Base-by-base conservation (phyloP, 345 rosid genomes). In the Euphorbia pulcherrima region DNA sequence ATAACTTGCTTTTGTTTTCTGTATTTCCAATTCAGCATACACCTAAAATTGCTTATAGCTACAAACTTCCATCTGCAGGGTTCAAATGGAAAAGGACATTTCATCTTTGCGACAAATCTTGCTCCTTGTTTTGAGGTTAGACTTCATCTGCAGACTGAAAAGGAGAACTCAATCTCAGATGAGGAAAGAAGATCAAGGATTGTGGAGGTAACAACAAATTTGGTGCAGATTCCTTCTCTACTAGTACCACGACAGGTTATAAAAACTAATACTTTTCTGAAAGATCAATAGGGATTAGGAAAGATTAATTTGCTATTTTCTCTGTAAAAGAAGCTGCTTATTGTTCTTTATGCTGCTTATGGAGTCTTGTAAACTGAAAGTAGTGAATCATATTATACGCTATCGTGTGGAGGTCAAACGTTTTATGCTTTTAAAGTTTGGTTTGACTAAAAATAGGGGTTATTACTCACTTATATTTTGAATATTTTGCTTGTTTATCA, bases 181-280 rank as follows among this genome's bases (percentile, higher is more conserved):
- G 55, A 73, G 66, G 89, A 91, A 70, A 80, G 82, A 29, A 77
- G 81, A 73, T 81, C 75, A 81, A 84, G 82, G 77, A 82, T 85
- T 68, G 37, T 83, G 48, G 99, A 94, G 77, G 90, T 94, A 74
- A 94, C 99, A 50, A 83, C 95, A 67, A 91, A 87, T 79, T 89
- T 94, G 96, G 92, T 86, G 81, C 96, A 82, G 78, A 91, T 94
- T 78, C 97, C 97, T 37, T 90, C 99, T 30, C 86, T 87, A 68
- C 90, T 96, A 66, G 87, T 96, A 53, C 99, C 99, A 71, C 87
- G 83, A 77, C 99, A 91, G 97, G 99, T 89, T 71, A 41, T 62
- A 54, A 58, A 30, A 65, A 40, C 46, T 54, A 6, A 3, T 44
- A 1, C n/a, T 37, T 59, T 71, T 68, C 2, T 23, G 13, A 39